phyloP scores from a whole-genome alignment of 768 basidiomycete species.

The Calocybe gangraenosa region DNA sequence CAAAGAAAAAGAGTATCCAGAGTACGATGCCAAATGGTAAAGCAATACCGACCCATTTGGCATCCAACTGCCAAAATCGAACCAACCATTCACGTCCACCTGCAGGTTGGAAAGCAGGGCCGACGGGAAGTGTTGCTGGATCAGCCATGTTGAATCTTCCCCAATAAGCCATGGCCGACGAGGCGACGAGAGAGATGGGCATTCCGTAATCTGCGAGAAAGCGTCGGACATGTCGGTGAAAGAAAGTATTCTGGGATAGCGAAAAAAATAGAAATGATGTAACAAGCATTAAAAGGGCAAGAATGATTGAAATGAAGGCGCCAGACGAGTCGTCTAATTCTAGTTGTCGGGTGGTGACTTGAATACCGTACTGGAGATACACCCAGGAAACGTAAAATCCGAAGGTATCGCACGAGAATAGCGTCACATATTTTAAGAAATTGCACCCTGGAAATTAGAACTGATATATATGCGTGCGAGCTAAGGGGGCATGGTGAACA shows the following conservation, averaged over 20 bases:
- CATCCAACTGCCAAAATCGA: slow-evolving; percentile 82
- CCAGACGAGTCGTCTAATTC: slow-evolving; percentile 33
- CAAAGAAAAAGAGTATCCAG: slow-evolving; percentile 93
- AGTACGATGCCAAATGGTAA: slow-evolving; percentile 86
- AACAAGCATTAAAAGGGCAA: slow-evolving; percentile 75
- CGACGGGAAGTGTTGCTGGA: slow-evolving; percentile 64
- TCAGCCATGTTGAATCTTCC: slow-evolving; percentile 62
- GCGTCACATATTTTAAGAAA: slow-evolving; percentile 81
- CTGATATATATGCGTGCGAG: not conserved
- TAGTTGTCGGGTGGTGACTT: slow-evolving; percentile 77
- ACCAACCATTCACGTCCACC: slow-evolving; percentile 80
- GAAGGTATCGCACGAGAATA: slow-evolving; percentile 90
- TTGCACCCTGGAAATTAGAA: slow-evolving; percentile 55
- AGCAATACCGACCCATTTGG: slow-evolving; percentile 86
- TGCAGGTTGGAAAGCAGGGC: slow-evolving; percentile 65
- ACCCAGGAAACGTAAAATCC: slow-evolving; percentile 93
- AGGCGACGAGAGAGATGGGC: slow-evolving; percentile 78
- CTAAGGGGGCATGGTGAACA: slow-evolving; percentile 15
- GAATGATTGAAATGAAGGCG: slow-evolving; percentile 60
- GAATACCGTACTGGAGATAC: slow-evolving; percentile 86
- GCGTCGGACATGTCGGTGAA: slow-evolving; percentile 69
- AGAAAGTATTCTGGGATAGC: slow-evolving; percentile 57
- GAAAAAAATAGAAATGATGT: slow-evolving; percentile 70
- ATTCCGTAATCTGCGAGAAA: slow-evolving; percentile 88
- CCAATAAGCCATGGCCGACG: slow-evolving; percentile 84